Conservation (phyloP, 2,329 filamentous ascomycete species). For the Rugonectria rugulosa region DNA sequence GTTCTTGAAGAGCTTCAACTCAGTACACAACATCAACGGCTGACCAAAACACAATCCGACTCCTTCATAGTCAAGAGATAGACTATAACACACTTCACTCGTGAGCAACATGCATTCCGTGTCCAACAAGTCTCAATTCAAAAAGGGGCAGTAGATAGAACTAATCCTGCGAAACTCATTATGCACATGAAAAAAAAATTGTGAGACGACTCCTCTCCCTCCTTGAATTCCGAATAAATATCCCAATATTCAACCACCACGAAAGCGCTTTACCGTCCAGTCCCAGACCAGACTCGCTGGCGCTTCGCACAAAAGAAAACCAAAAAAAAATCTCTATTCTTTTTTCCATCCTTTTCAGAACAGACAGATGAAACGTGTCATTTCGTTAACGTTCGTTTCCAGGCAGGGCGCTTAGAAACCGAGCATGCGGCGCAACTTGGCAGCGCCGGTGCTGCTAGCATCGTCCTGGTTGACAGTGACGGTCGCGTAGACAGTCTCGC, state of each 20-base stretch:
- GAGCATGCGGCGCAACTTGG: constrained; percentile 17
- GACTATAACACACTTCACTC: too few relatives aligned
- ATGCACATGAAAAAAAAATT: constrained; percentile 17
- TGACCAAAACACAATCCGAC: background rate
- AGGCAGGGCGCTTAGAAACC: constrained; percentile 9
- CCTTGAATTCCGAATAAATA: background rate
- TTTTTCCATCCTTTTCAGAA: constrained; percentile 7
- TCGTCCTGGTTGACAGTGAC: constrained; percentile 30
- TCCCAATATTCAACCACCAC: constrained; percentile 7
- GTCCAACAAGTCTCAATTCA: constrained; percentile 21
- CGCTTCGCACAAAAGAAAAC: background rate
- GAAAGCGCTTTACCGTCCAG: constrained; percentile 6
- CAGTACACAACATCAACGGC: too few relatives aligned
- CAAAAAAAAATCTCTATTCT: constrained; percentile 12
- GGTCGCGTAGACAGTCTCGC: constrained; percentile 38
- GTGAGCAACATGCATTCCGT: background rate
- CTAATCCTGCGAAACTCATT: constrained; percentile 16
- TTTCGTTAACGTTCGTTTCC: background rate
- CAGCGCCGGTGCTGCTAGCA: background rate
- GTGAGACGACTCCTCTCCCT: constrained; percentile 16
- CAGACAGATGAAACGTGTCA: constrained; percentile 9
- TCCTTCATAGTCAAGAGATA: too few relatives aligned
- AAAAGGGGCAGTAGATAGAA: constrained; percentile 8
- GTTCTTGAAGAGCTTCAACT: too few relatives aligned
- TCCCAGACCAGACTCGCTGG: constrained; percentile 10